Conservation (phyloP, 371 early-diverging fungal genomes). For the Apophysomyces ossiformis region DNA sequence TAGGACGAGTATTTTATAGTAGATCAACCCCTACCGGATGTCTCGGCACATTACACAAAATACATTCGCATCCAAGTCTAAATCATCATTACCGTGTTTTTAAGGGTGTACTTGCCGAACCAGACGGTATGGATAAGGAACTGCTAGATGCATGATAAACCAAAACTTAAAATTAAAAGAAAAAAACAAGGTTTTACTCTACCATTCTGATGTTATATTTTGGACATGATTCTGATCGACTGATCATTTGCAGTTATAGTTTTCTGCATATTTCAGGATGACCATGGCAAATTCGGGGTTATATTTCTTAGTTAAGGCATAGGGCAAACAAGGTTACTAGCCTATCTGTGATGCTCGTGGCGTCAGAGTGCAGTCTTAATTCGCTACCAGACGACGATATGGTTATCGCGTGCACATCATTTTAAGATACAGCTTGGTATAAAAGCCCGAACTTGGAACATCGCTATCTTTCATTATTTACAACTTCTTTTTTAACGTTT, state of each 20-base stretch:
- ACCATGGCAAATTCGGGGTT: not conserved
- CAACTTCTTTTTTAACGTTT: too few species aligned
- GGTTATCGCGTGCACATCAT: conserved; percentile 9
- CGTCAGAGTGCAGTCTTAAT: not conserved
- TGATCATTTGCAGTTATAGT: not conserved
- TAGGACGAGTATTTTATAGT: conserved; percentile 76
- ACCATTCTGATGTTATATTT: not conserved
- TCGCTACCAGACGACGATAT: not conserved
- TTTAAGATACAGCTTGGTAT: conserved; percentile 1
- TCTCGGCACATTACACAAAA: conserved; percentile 70
- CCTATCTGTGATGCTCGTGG: not conserved
- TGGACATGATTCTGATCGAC: not conserved
- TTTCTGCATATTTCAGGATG: not conserved
- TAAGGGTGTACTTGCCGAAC: conserved; percentile 24
- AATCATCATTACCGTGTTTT: conserved; percentile 72
- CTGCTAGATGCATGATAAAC: not conserved
- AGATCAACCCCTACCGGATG: conserved; percentile 66
- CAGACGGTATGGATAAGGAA: not conserved
- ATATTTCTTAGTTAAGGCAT: not conserved
- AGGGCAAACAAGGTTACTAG: not conserved
- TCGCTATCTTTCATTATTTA: not conserved
- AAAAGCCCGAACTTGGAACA: not conserved
- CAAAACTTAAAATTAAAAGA: not conserved
- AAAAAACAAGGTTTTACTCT: not conserved
- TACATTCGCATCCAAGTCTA: conserved; percentile 70